Evolutionary conservation across 257 asterid genomes (phyloP), one percentile per base, ranked within the genome.

Genomic region (Rubia yunnanensis): DNA sequence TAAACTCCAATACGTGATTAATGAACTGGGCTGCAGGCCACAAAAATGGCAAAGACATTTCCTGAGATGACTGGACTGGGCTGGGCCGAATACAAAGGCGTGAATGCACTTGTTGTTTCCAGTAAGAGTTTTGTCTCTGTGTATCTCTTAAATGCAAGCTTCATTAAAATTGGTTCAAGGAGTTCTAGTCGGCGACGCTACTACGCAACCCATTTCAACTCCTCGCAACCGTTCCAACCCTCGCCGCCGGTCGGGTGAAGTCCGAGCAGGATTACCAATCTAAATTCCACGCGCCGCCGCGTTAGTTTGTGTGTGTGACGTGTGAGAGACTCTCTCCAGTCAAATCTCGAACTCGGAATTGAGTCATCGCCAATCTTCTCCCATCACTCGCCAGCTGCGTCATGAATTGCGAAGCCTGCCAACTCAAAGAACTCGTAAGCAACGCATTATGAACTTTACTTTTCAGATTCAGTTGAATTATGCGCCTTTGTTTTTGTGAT

Each of bases 321-420:
- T n/a, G n/a, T n/a, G n/a, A n/a, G n/a, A n/a, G n/a, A n/a, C n/a
- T 54, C 41, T 63, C 64, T 49, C 60, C 58, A 50, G 66, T 76
- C 69, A 48, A 74, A 61, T 20, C 66, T 62, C 72, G 46, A 52
- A 23, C 53, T 63, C 64, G 54, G 65, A 66, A 49, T 57, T 18
- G 48, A 39, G 49, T 58, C 60, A 27, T 28, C 58, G 56, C 8
- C 23, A 44, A 56, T 56, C 70, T 14, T 30, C 60, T 24, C 32
- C 23, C 52, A 26, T 48, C 17, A 48, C 10, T 49, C 30, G 57
- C 57, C 66, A 46, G 66, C 58, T 68, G 54, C 44, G 10, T 70
- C 60, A 92, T 92, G 99, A 92, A 80, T 77, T 85, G 86, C 77
- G 97, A 89, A 73, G 91, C 83, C 67, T 92, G 87, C 72, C 97